These are phyloP conservation scores for Eruca vesicaria DNA, from an alignment of 441 rosid species.

Conservation along the genomic window DNA sequence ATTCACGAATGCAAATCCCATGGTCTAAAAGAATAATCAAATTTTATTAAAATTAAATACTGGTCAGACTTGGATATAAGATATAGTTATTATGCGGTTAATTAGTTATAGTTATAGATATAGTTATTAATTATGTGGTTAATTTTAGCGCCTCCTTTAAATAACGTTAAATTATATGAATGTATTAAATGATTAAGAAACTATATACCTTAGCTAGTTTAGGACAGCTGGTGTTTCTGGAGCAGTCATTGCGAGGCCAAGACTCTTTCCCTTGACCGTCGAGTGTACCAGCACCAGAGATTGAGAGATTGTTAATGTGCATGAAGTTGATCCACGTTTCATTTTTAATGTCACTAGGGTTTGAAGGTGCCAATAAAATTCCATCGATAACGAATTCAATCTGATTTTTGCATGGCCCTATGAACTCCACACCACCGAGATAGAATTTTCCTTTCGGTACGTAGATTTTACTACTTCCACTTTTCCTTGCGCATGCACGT, in stretches of 20 bases:
- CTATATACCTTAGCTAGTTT: slow-evolving; percentile 20
- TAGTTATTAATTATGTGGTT: neutral
- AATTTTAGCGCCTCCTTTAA: too few species aligned
- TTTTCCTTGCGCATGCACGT: slow-evolving; percentile 38
- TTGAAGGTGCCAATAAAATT: slow-evolving; percentile 36
- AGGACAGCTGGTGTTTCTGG: slow-evolving; percentile 28
- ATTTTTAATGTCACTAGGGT: neutral
- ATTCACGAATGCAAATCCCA: slow-evolving; percentile 40
- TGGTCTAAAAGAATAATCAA: slow-evolving; percentile 4
- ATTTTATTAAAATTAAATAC: neutral
- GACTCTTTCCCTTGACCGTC: slow-evolving; percentile 44
- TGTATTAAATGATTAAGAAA: neutral
- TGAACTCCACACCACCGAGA: slow-evolving; percentile 33
- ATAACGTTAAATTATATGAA: neutral
- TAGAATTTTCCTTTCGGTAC: slow-evolving; percentile 44
- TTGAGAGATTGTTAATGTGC: slow-evolving; percentile 25
- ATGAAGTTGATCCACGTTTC: slow-evolving; percentile 42
- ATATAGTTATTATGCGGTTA: neutral
- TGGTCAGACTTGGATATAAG: neutral
- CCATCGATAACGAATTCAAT: slow-evolving; percentile 40
- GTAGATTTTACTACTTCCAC: slow-evolving; percentile 33
- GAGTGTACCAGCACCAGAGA: slow-evolving; percentile 43
- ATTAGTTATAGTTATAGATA: neutral
- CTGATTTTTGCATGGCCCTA: slow-evolving; percentile 52
- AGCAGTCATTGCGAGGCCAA: slow-evolving; percentile 39